Evolutionary conservation across 805 yeast genomes (phyloP).

Genomic region (Yamadazyma phyllophila): DNA sequence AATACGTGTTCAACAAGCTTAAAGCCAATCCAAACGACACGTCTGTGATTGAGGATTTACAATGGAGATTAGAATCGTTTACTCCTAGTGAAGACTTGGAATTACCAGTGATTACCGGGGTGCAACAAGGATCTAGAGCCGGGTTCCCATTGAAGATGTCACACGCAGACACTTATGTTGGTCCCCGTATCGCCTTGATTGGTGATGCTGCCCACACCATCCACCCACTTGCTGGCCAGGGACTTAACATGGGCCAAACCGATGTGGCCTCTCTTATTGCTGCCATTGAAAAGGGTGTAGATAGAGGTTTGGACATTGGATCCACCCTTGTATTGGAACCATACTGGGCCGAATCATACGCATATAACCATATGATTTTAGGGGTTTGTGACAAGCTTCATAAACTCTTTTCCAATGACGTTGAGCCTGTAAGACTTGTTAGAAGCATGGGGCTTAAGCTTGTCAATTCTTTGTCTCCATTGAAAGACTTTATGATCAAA

Average conservation of each 20-base stretch:
- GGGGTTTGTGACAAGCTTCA: conserved; percentile 92
- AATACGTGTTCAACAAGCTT: conserved; percentile 54
- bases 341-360: conserved; percentile 80
- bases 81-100: conserved; percentile 42
- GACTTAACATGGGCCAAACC: conserved; percentile 94
- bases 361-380: conserved; percentile 71
- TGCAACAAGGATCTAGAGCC: conserved; percentile 69
- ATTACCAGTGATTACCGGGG: conserved; percentile 64
- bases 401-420: conserved; percentile 76
- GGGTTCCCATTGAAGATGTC: conserved; percentile 84
- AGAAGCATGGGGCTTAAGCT: conserved; percentile 75
- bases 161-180: conserved; percentile 87
- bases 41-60: conserved; percentile 61
- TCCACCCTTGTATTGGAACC: conserved; percentile 76
- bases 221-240: conserved; percentile 97
- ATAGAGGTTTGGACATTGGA: conserved; percentile 88
- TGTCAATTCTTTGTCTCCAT: conserved; percentile 58
- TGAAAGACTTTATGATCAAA: conserved; percentile 69
- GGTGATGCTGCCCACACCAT: conserved; percentile 99
- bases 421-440: conserved; percentile 67
- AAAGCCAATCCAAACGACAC: conserved; percentile 40
- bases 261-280: conserved; percentile 73
- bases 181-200: conserved; percentile 83
- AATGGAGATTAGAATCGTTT: conserved; percentile 52
- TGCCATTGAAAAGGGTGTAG: conserved; percentile 67